Conservation (phyloP, 1,284 basidiomycete species). For the Trametes versicolor region DNA sequence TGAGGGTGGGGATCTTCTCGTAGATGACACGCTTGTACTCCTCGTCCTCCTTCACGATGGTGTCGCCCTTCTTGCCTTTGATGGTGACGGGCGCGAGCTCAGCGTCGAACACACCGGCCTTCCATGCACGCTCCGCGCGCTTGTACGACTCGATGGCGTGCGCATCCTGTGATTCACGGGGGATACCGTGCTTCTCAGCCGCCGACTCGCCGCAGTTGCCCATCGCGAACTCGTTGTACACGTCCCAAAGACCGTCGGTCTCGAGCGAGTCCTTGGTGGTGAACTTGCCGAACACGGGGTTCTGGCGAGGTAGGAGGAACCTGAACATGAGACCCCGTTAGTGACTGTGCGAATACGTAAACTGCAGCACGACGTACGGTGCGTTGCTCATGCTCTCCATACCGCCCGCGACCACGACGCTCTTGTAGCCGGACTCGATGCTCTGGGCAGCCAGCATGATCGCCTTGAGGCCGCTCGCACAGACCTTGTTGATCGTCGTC, state of each 20-base stretch:
- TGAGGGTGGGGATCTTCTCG: conserved; percentile 90
- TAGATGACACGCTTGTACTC: conserved; percentile 97
- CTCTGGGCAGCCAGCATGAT: conserved; percentile 94
- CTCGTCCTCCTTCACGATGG: conserved; percentile 92
- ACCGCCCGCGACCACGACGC: conserved; percentile 92
- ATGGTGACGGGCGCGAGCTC: conserved; percentile 95
- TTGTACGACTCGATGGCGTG: conserved; percentile 96
- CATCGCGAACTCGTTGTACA: conserved; percentile 96
- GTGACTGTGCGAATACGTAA: conserved; percentile 9
- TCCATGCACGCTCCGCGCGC: conserved; percentile 93
- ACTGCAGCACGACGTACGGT: conserved; percentile 66
- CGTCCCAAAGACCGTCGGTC: conserved; percentile 95
- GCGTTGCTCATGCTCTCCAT: conserved; percentile 99
- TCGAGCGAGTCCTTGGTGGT: conserved; percentile 90
- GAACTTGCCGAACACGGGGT: conserved; percentile 91
- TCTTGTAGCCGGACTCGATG: conserved; percentile 88
- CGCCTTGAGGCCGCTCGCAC: conserved; percentile 95
- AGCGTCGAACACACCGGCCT: conserved; percentile 82
- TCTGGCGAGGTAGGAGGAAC: conserved; percentile 91
- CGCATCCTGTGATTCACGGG: conserved; percentile 87
- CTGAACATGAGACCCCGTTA: conserved; percentile 51
- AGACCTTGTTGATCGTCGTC: conserved; percentile 99
- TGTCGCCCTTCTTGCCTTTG: conserved; percentile 95
- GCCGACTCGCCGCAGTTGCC: conserved; percentile 93
- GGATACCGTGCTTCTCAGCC: conserved; percentile 87